Evolutionary conservation across 345 rosid species (phyloP).

Genomic region (Aquilaria malaccensis): DNA sequence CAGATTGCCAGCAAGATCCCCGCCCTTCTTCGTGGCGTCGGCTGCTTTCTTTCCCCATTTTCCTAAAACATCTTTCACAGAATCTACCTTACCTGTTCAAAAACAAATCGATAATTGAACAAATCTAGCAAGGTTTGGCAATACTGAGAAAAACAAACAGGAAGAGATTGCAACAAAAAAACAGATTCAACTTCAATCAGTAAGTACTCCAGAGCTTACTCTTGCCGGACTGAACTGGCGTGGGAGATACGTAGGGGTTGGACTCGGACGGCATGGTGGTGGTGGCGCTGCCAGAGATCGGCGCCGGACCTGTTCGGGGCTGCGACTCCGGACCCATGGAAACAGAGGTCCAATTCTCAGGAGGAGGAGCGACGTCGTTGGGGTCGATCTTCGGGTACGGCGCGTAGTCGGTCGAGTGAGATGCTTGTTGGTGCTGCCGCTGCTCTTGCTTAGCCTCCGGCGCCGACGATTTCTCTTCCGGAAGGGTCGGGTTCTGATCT

Average conservation of each 20-base stretch:
- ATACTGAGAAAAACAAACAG: neutral
- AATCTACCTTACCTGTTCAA: slow-evolving; percentile 61
- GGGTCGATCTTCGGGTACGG: slow-evolving; percentile 90
- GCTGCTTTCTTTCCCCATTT: slow-evolving; percentile 88
- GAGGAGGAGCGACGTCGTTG: slow-evolving; percentile 60
- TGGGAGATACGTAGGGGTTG: slow-evolving; percentile 75
- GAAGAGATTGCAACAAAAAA: neutral
- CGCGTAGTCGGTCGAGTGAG: slow-evolving; percentile 69
- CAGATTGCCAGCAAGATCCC: slow-evolving; percentile 87
- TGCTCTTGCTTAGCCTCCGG: slow-evolving; percentile 7
- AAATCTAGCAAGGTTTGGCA: too few species aligned
- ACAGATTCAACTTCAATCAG: neutral
- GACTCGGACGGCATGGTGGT: slow-evolving; percentile 78
- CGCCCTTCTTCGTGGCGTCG: slow-evolving; percentile 86
- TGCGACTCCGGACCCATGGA: slow-evolving; percentile 19
- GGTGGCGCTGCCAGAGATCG: slow-evolving; percentile 42
- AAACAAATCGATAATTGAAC: neutral
- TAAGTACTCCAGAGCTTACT: slow-evolving; percentile 24
- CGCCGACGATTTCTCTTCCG: slow-evolving; percentile 1
- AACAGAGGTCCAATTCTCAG: slow-evolving; percentile 28
- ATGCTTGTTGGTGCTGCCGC: slow-evolving; percentile 16
- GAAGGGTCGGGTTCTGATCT: slow-evolving; percentile 15
- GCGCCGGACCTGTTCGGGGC: slow-evolving; percentile 24
- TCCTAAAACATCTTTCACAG: slow-evolving; percentile 79
- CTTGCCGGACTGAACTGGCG: slow-evolving; percentile 37